Evolutionary conservation across 441 rosid genomes (phyloP).

Genomic region (Corymbia citriodora): DNA sequence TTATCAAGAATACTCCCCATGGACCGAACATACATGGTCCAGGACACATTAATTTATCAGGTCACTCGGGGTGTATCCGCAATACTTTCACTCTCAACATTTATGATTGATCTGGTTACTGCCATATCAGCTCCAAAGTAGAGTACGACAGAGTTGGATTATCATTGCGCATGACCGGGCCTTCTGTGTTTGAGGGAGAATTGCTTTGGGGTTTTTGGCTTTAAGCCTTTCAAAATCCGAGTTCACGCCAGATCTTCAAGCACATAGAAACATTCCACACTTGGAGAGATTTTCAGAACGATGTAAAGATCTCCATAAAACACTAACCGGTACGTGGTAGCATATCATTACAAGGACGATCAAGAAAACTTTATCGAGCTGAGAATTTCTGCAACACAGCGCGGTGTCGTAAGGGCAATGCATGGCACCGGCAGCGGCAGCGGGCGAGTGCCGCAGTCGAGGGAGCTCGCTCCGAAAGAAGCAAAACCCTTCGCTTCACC

Average conservation of each 20-base stretch:
- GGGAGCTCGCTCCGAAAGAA: not conserved
- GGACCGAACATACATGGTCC: not conserved
- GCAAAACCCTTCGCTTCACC: not conserved
- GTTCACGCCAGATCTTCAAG: not conserved
- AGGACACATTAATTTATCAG: not conserved
- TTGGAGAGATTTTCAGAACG: not conserved
- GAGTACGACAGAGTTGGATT: not conserved
- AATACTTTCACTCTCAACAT: not conserved
- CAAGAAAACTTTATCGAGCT: fast-evolving
- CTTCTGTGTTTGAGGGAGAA: not conserved
- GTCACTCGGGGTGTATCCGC: not conserved
- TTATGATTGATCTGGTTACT: not conserved
- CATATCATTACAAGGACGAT: not conserved
- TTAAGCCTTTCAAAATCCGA: not conserved
- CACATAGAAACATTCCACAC: not conserved
- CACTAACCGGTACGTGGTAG: not conserved
- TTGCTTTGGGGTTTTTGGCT: not conserved
- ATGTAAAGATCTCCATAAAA: not conserved
- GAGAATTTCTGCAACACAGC: not conserved
- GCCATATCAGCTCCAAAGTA: not conserved
- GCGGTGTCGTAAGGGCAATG: not conserved
- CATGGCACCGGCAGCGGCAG: too few relatives aligned
- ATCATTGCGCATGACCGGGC: not conserved
- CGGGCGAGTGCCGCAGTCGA: not conserved
- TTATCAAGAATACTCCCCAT: fast-evolving